Conservation (phyloP, 2,329 filamentous ascomycete species). For the Colletotrichum sp. region DNA sequence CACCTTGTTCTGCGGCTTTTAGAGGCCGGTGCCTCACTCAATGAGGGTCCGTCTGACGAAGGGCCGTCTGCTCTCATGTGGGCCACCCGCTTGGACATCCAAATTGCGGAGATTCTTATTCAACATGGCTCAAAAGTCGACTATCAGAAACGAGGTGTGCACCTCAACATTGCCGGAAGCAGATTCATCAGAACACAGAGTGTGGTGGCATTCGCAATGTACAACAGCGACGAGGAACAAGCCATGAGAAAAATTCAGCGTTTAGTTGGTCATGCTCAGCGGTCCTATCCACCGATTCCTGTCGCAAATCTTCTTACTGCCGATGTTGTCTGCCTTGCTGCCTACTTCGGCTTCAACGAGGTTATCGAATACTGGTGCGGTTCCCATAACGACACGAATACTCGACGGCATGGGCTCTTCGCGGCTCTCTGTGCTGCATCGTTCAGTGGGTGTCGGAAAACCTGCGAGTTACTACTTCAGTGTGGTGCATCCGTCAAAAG, state of each 20-base stretch:
- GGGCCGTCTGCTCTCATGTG: too few relatives aligned
- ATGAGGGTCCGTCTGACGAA: fast-evolving
- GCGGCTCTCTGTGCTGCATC: too few relatives aligned
- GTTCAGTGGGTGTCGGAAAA: fast-evolving
- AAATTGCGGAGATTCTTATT: fast-evolving
- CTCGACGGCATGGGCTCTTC: too few relatives aligned
- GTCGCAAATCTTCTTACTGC: fast-evolving
- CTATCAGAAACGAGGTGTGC: too few relatives aligned
- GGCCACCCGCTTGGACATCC: fast-evolving
- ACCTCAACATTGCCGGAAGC: too few relatives aligned
- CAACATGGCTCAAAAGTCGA: too few relatives aligned
- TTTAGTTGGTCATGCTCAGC: fast-evolving
- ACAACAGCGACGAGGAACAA: fast-evolving
- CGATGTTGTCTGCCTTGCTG: fast-evolving
- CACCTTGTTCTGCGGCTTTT: too few relatives aligned
- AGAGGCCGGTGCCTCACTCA: too few relatives aligned
- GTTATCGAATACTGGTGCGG: fast-evolving
- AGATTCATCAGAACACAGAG: too few relatives aligned
- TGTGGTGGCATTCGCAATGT: too few relatives aligned
- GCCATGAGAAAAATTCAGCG: fast-evolving
- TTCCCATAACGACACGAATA: too few relatives aligned
- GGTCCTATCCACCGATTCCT: fast-evolving
- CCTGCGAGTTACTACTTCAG: neutral
- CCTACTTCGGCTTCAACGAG: fast-evolving
- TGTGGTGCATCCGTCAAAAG: fast-evolving